Evolutionary conservation across 768 basidiomycete species (phyloP).

Genomic region (Termitomyces sp.): DNA sequence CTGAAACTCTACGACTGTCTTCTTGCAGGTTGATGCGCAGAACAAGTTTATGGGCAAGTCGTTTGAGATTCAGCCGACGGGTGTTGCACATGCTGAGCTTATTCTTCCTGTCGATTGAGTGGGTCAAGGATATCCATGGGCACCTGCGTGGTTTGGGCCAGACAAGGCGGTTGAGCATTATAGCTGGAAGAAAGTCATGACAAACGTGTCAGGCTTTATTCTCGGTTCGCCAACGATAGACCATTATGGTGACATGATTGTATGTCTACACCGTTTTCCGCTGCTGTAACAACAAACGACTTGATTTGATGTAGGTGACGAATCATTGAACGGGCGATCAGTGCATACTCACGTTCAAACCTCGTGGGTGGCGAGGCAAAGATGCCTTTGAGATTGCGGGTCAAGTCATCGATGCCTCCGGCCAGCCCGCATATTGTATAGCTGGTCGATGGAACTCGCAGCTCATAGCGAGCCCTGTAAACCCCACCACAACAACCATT

Average conservation of each 20-base stretch:
- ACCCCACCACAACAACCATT: conserved; percentile 48
- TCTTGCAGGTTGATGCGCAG: conserved; percentile 84
- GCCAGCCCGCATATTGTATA: conserved; percentile 76
- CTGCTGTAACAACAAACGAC: too few relatives aligned
- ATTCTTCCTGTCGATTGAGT: conserved; percentile 60
- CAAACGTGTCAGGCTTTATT: conserved; percentile 90
- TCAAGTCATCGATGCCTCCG: conserved; percentile 63
- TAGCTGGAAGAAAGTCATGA: conserved; percentile 93
- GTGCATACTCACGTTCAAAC: conserved; percentile 92
- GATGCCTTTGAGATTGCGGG: conserved; percentile 94
- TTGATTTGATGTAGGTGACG: conserved; percentile 41
- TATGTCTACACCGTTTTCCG: too few relatives aligned
- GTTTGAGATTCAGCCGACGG: conserved; percentile 94
- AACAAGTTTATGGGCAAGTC: conserved; percentile 96
- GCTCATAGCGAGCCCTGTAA: conserved; percentile 77
- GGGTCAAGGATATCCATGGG: conserved; percentile 60
- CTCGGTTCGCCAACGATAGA: conserved; percentile 85
- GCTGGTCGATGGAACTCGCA: conserved; percentile 96
- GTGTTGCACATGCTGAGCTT: conserved; percentile 87
- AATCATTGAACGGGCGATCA: conserved; percentile 90
- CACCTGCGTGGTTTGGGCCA: conserved; percentile 32
- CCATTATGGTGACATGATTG: conserved; percentile 93
- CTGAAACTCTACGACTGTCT: too few relatives aligned
- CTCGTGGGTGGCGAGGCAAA: conserved; percentile 89
- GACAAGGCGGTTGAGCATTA: conserved; percentile 84